A percentile compares a stretch with the other conserved stretches of the same genome.
Evolutionary conservation across 2,329 filamentous ascomycete genomes (phyloP).

Genomic region (Lachnellula suecica): DNA sequence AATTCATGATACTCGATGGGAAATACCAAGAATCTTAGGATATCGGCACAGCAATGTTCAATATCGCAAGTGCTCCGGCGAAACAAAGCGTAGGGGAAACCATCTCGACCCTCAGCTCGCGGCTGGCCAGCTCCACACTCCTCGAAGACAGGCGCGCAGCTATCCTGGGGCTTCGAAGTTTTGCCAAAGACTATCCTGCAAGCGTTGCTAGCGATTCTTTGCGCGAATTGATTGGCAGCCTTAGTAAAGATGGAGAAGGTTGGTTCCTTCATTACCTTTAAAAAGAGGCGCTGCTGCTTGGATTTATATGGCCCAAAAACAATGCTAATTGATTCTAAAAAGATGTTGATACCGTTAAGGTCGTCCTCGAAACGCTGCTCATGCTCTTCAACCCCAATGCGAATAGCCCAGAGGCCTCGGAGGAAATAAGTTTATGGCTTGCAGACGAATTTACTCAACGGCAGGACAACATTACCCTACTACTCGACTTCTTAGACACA

Average conservation of each 20-base stretch:
- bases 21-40: conserved; percentile 3
- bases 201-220: conserved; percentile 94
- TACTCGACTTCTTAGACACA: conserved; percentile 86
- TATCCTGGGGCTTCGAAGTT: conserved; percentile 89
- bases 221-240: conserved; percentile 78
- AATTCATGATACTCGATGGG: conserved; percentile 18
- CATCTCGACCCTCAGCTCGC: conserved; percentile 84
- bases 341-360: conserved; percentile 94
- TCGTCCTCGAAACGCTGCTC: conserved; percentile 90
- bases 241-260: conserved; percentile 78
- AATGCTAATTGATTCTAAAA: not conserved
- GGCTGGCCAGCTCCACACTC: conserved; percentile 84
- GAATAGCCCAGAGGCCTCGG: conserved; percentile 84
- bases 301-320: too few species aligned
- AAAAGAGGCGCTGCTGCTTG: not conserved
- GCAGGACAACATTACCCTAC: conserved; percentile 91
- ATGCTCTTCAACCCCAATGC: conserved; percentile 80
- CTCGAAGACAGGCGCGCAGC: conserved; percentile 93
- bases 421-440: conserved; percentile 93
- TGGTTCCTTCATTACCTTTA: not conserved
- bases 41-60: conserved; percentile 51
- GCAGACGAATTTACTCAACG: conserved; percentile 97
- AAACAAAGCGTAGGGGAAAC: conserved; percentile 96
- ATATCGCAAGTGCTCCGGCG: conserved; percentile 72
- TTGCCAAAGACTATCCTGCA: conserved; percentile 94